Percentiles rank a stretch among this genome's conserved stretches.
Evolutionary conservation across 1,284 basidiomycete genomes (phyloP).

Genomic region (Xerocomus minutiporus): DNA sequence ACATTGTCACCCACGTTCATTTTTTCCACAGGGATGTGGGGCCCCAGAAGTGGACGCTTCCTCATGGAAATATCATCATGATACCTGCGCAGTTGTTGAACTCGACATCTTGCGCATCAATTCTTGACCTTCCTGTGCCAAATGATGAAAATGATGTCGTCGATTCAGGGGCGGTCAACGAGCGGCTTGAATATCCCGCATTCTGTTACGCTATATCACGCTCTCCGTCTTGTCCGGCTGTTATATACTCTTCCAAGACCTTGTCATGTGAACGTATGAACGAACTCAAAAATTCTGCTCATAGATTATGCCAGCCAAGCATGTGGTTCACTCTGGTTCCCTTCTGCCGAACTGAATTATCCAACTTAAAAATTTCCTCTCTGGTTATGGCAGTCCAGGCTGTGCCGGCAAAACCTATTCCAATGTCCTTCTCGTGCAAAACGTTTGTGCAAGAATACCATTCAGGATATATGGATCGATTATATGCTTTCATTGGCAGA

Average conservation of each 20-base stretch:
- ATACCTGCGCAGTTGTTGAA: not conserved
- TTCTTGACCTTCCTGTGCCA: not conserved
- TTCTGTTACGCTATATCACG: not conserved
- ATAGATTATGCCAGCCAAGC: not conserved
- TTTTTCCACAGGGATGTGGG: not conserved
- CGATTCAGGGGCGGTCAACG: not conserved
- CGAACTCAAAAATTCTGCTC: not conserved
- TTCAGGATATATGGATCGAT: not conserved
- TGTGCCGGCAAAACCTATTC: not conserved
- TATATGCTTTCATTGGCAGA: not conserved
- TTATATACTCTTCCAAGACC: not conserved
- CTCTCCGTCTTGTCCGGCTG: not conserved
- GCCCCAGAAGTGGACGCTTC: not conserved
- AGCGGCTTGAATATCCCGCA: not conserved
- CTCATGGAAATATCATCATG: not conserved
- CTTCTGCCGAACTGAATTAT: not conserved
- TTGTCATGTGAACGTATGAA: constrained; percentile 4
- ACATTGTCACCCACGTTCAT: not conserved
- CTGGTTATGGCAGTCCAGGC: not conserved
- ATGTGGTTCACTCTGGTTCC: not conserved
- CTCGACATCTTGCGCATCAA: not conserved
- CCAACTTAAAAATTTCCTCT: not conserved
- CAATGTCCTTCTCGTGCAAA: not conserved
- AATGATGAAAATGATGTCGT: not conserved
- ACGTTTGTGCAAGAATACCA: not conserved